A percentile compares a stretch with the other conserved stretches of the same genome.
Evolutionary conservation across 495 filamentous ascomycete genomes (phyloP).

Genomic region (Massariosphaeria phaeospora): DNA sequence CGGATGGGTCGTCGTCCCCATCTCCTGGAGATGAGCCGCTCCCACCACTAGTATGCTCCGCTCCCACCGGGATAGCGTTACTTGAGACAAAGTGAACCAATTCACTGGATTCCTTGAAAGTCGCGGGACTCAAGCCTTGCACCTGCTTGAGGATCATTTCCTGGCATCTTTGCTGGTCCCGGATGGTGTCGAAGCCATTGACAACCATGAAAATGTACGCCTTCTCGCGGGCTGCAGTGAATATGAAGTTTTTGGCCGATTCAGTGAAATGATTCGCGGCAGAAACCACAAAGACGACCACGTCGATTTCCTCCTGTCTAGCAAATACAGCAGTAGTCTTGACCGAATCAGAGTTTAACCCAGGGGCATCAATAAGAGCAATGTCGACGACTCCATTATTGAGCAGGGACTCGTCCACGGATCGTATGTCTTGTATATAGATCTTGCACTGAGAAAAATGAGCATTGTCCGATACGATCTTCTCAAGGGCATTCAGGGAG

Average conservation of each 20-base stretch:
- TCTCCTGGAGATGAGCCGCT: slow-evolving; percentile 59
- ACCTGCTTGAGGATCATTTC: slow-evolving; percentile 92
- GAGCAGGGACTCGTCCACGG: slow-evolving; percentile 87
- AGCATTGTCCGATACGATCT: slow-evolving; percentile 81
- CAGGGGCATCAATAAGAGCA: slow-evolving; percentile 92
- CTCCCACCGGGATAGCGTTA: slow-evolving; percentile 76
- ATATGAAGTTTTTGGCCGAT: slow-evolving; percentile 93
- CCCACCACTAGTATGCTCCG: slow-evolving; percentile 43
- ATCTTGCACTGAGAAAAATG: slow-evolving; percentile 93
- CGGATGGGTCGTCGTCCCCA: slow-evolving; percentile 40
- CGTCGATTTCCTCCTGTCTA: slow-evolving; percentile 95
- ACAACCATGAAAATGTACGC: slow-evolving; percentile 99
- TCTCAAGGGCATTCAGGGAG: slow-evolving; percentile 67
- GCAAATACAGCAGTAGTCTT: slow-evolving; percentile 97
- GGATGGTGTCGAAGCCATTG: slow-evolving; percentile 92
- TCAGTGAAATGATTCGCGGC: slow-evolving; percentile 96
- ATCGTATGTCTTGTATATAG: slow-evolving; percentile 86
- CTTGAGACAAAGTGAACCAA: slow-evolving; percentile 97
- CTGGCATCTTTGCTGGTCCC: slow-evolving; percentile 79
- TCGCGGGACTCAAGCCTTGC: slow-evolving; percentile 73
- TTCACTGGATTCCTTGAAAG: slow-evolving; percentile 86
- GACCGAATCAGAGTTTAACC: slow-evolving; percentile 88
- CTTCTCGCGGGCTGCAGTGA: slow-evolving; percentile 91
- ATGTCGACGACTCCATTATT: slow-evolving; percentile 99
- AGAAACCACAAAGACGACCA: slow-evolving; percentile 96